Evolutionary conservation across 192 early-diverging fungal species (phyloP), one percentile per base, ranked within the genome.

Genomic region (Coemansia sp.): DNA sequence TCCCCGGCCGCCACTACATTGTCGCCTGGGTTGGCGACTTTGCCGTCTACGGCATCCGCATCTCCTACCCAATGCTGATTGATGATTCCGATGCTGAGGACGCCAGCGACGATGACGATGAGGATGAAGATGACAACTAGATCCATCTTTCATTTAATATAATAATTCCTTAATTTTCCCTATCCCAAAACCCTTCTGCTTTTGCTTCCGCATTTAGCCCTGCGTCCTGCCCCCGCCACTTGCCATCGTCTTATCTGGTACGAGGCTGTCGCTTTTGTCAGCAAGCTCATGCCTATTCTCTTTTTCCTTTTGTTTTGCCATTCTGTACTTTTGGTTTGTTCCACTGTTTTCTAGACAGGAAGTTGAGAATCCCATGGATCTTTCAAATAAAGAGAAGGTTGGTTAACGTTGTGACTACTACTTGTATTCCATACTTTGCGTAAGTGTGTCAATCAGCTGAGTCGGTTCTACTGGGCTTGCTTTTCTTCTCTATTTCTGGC

Each of bases 1-100:
- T 83, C 69, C 80, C 80, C 15, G 80, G 80, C 37, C 80, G 80
- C 55, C 64, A 83, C 72, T 83, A 83, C 54, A 67, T 83, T 21
- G 80, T 83, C 65, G 76, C 69, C 18, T 83, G 80, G 80, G 72
- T 83, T 47, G 66, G 74, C 69, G 69, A 61, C 73, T 75, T 83
- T 72, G 80, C 75, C 41, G 66, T 83, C 66, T 83, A 71, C 65
- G 80, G 80, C 41, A 49, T 83, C 62, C 80, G 80, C 66, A 83
- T 83, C 59, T 78, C 80, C 18, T 77, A 83, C 52, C 80, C 76
- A 18, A 75, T 78, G 69, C 66, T 78, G 40, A 59, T 83, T 49
- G 59, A 78, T 49, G 80, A 75, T 49, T 66, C 71, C 18, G 72
- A 74, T 15, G 80, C 74, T 8, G 65, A 68, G 26, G 56, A 66